Evolutionary conservation across 352 stramenopile genomes (phyloP).

Genomic region (Globisporangium uncinulatum): DNA sequence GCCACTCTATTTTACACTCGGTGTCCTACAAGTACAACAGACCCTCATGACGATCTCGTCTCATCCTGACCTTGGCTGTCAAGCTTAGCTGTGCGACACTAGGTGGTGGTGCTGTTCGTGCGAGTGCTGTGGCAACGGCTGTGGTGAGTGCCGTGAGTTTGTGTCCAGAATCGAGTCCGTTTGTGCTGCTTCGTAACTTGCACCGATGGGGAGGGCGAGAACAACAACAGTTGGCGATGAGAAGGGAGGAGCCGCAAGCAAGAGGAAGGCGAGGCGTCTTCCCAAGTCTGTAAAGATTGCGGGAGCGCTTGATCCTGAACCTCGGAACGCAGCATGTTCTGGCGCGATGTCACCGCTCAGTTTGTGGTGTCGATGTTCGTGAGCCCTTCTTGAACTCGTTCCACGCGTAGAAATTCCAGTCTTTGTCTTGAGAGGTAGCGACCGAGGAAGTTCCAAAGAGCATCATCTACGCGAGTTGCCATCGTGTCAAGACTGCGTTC

Average conservation of each 20-base stretch:
- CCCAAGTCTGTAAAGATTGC: too few species aligned
- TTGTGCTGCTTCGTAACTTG: constrained; percentile 4
- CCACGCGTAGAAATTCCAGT: constrained; percentile 73
- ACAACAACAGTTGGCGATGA: neutral
- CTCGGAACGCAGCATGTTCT: too few species aligned
- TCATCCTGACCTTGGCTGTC: neutral
- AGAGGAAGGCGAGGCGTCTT: neutral
- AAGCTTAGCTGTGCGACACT: neutral
- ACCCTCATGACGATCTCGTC: too few species aligned
- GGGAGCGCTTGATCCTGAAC: too few species aligned
- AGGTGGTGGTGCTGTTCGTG: constrained; percentile 7
- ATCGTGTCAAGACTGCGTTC: neutral
- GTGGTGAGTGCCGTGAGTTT: constrained; percentile 1
- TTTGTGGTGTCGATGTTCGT: neutral
- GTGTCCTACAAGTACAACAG: too few species aligned
- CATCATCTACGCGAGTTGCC: constrained; percentile 22
- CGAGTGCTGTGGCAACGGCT: constrained; percentile 8
- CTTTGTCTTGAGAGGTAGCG: constrained; percentile 40
- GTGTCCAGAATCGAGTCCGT: neutral
- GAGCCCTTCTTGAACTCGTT: constrained; percentile 49
- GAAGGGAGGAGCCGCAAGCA: neutral
- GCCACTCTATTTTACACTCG: neutral
- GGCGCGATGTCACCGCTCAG: neutral
- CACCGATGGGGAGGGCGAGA: neutral
- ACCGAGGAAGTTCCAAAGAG: constrained; percentile 50